Percentiles rank a stretch among this genome's conserved stretches.
Evolutionary conservation across 164 flowering plant genomes (phyloP).

Genomic region (Platanus orientalis): DNA sequence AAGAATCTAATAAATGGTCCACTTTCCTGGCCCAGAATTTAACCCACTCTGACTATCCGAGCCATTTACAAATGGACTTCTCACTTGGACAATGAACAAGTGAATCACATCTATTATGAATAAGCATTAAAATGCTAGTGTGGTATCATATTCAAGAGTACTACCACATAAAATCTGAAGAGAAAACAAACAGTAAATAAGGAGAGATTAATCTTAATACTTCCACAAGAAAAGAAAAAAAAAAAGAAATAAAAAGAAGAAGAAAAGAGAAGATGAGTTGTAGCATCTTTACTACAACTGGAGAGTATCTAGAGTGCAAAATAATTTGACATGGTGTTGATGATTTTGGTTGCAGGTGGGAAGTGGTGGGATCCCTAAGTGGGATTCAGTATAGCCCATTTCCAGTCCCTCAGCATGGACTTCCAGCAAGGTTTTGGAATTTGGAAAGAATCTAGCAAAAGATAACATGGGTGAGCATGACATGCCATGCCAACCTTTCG

Average conservation of each 20-base stretch:
- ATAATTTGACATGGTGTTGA: conserved; percentile 9
- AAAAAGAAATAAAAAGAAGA: too few species aligned
- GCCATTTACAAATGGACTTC: too few species aligned
- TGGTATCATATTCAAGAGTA: not conserved
- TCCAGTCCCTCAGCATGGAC: conserved; percentile 70
- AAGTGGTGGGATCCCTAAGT: conserved; percentile 51
- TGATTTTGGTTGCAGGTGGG: conserved; percentile 57
- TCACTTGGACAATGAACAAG: too few species aligned
- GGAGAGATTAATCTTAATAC: too few species aligned
- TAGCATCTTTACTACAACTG: conserved; percentile 1
- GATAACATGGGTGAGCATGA: not conserved
- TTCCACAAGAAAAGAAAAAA: too few species aligned
- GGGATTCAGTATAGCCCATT: conserved; percentile 80
- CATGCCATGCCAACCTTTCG: not conserved
- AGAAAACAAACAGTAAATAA: not conserved
- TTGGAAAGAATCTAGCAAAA: conserved; percentile 41
- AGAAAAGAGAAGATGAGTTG: not conserved
- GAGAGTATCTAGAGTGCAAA: conserved; percentile 7
- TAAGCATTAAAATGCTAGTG: not conserved
- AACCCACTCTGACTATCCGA: too few species aligned
- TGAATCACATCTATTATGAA: too few species aligned
- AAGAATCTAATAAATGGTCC: too few species aligned
- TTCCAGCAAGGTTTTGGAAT: conserved; percentile 76
- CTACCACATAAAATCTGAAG: not conserved
- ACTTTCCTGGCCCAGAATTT: too few species aligned